A percentile compares a stretch with the other conserved stretches of the same genome.
Evolutionary conservation across 768 basidiomycete species (phyloP).

Genomic region (Botryobasidium botryosum): DNA sequence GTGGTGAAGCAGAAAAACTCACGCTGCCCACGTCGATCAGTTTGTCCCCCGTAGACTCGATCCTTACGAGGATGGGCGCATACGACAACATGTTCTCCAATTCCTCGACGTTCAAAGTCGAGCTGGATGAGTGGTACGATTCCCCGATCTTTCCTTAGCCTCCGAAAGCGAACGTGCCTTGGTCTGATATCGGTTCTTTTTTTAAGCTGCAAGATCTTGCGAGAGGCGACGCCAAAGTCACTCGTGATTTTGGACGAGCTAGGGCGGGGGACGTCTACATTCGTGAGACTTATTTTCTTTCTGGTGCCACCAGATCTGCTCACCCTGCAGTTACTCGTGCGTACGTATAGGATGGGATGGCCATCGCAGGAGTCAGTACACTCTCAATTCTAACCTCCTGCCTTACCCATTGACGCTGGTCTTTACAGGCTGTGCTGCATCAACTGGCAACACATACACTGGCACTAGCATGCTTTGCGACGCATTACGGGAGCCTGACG

Average conservation of each 20-base stretch:
- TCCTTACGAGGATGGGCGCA: conserved; percentile 95
- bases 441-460: conserved; percentile 86
- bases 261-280: conserved; percentile 90
- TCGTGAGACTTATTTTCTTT: conserved; percentile 31
- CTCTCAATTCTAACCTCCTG: conserved; percentile 1
- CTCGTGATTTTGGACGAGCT: conserved; percentile 92
- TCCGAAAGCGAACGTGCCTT: background rate
- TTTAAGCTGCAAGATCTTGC: conserved; percentile 73
- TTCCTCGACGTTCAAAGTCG: conserved; percentile 95
- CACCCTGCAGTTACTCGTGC: too few species aligned
- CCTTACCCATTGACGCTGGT: background rate
- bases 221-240: conserved; percentile 86
- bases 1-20: too few species aligned
- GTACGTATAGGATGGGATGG: conserved; percentile 99
- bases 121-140: conserved; percentile 84
- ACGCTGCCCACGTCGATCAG: conserved; percentile 22
- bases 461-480: conserved; percentile 89
- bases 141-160: background rate
- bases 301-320: too few species aligned
- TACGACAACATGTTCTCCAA: conserved; percentile 96
- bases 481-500: conserved; percentile 90
- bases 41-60: conserved; percentile 76
- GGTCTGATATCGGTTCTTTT: background rate
- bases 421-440: conserved; percentile 67
- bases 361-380: conserved; percentile 65